Evolutionary conservation across 768 basidiomycete species (phyloP).

Genomic region (Tephrocybe sp.): DNA sequence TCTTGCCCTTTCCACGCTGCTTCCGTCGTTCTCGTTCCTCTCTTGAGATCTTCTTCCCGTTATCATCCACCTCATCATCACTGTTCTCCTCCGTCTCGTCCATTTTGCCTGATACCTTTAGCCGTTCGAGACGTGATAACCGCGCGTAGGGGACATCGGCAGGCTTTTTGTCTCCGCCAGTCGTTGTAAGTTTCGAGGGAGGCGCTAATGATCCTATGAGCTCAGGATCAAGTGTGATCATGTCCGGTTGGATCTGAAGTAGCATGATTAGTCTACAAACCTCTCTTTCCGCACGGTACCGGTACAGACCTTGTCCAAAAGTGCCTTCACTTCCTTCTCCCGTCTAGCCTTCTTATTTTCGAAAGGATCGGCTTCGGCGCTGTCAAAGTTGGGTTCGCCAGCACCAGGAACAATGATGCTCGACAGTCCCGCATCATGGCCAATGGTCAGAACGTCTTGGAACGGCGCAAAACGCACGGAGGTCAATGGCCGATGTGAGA

Average conservation of each 20-base stretch:
- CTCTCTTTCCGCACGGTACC: no score
- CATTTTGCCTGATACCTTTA: conserved; percentile 72
- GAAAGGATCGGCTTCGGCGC: conserved; percentile 91
- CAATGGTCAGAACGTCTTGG: conserved; percentile 81
- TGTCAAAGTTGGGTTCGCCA: conserved; percentile 96
- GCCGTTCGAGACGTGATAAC: conserved; percentile 75
- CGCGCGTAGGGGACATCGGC: conserved; percentile 63
- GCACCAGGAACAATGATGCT: conserved; percentile 88
- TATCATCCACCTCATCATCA: conserved; percentile 37
- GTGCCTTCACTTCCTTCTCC: conserved; percentile 87
- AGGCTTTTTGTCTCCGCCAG: conserved; percentile 33
- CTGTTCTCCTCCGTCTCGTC: conserved; percentile 61
- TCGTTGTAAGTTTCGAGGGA: conserved; percentile 58
- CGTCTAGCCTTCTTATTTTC: conserved; percentile 79
- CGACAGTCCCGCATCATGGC: conserved; percentile 77
- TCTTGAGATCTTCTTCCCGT: conserved; percentile 34
- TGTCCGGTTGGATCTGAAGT: conserved; percentile 91
- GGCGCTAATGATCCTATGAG: conserved; percentile 71
- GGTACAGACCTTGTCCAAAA: conserved; percentile 83
- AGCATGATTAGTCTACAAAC: no score
- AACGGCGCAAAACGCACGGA: conserved; percentile 86
- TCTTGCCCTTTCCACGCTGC: conserved; percentile 89
- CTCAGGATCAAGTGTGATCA: conserved; percentile 84
- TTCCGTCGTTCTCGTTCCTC: conserved; percentile 78
- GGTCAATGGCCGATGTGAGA: conserved; percentile 76